These are phyloP conservation scores for Cornus controversa DNA, from an alignment of 148 eudicot genomes.

Conservation along the genomic window DNA sequence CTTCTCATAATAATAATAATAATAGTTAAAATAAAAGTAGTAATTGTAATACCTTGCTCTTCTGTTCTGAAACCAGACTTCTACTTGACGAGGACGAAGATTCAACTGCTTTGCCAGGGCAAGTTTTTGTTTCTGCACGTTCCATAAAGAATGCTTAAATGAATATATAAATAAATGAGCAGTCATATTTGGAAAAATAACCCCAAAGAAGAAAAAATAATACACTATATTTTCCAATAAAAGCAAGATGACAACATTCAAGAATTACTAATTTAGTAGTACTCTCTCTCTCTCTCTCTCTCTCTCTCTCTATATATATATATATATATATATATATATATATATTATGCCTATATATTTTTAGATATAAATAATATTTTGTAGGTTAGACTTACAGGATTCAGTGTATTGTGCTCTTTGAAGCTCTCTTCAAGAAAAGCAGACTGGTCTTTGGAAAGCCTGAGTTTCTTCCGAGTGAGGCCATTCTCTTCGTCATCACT, in stretches of 20 bases:
- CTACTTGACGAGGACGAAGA: slow-evolving; percentile 92
- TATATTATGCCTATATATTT: neutral
- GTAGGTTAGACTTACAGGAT: slow-evolving; percentile 54
- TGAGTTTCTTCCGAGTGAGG: slow-evolving; percentile 56
- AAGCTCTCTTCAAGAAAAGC: slow-evolving; percentile 86
- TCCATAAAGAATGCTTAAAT: neutral
- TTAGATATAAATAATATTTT: neutral
- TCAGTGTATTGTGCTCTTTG: slow-evolving; percentile 72
- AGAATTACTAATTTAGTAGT: no score
- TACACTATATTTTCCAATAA: no score
- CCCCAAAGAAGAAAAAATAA: no score
- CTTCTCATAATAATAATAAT: no score
- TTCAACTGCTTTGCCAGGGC: slow-evolving; percentile 72
- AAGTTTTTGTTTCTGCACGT: slow-evolving; percentile 73
- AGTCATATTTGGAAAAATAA: neutral
- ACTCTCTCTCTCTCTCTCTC: no score
- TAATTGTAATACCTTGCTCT: slow-evolving; percentile 62
- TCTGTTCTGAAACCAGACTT: slow-evolving; percentile 94
- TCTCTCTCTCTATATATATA: neutral
- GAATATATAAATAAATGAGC: neutral
- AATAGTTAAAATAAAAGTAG: no score
- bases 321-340: neutral
- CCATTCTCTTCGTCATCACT: slow-evolving; percentile 68
- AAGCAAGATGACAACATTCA: no score
- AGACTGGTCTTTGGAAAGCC: slow-evolving; percentile 76